Conservation (phyloP, 306 rosid genomes). For the Trichosanthes truncata region DNA sequence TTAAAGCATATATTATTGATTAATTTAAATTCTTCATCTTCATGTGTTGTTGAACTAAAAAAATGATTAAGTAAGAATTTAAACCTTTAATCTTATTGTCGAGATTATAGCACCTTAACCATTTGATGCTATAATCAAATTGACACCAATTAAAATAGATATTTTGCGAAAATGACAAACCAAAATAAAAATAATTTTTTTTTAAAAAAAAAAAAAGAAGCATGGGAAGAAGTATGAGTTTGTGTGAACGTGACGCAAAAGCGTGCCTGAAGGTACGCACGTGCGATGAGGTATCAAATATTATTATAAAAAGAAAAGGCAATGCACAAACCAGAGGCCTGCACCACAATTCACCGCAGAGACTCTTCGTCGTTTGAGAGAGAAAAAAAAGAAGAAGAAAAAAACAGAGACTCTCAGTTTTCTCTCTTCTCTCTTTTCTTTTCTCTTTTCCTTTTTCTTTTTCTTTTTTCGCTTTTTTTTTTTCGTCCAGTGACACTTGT, state of each 20-base stretch:
- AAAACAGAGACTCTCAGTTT: not conserved
- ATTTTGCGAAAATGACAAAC: no score
- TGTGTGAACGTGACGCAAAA: not conserved
- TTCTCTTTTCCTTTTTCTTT: not conserved
- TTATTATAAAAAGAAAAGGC: not conserved
- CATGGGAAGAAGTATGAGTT: not conserved
- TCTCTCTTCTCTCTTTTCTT: not conserved
- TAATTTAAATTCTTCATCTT: no score
- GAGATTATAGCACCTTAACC: no score
- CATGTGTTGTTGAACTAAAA: no score
- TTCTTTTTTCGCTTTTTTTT: slow-evolving; percentile 16
- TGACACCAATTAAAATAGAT: no score
- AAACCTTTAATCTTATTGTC: no score
- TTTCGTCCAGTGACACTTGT: slow-evolving; percentile 13
- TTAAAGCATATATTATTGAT: no score
- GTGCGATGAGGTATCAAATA: not conserved
- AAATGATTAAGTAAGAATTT: no score
- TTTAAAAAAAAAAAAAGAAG: not conserved
- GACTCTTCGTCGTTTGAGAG: not conserved
- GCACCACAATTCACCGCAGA: not conserved
- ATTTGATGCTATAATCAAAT: no score
- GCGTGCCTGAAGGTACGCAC: not conserved
- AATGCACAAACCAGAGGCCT: not conserved
- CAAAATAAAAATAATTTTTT: no score
- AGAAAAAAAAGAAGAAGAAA: not conserved